These are phyloP conservation scores for Rhexocercosporidium sp. DNA, from an alignment of 2,329 filamentous ascomycete species.

Conservation along the genomic window DNA sequence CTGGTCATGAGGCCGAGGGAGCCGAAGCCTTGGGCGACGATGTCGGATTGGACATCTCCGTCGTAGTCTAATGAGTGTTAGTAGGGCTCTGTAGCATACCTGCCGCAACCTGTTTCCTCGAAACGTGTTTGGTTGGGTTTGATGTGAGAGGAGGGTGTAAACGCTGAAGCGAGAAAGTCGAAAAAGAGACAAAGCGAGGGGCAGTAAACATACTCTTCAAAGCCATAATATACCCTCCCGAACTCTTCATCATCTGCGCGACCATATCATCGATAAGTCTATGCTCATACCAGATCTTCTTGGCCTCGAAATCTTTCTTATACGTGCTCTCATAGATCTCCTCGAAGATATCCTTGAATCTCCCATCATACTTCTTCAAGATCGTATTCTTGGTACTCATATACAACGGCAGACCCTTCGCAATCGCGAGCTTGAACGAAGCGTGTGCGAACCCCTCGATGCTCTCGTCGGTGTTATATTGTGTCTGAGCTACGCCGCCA, in stretches of 20 bases:
- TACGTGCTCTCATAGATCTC: constrained; percentile 90
- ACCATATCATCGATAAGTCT: constrained; percentile 99
- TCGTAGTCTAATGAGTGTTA: constrained; percentile 78
- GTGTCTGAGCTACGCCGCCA: constrained; percentile 88
- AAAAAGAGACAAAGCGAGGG: background rate
- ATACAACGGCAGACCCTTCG: constrained; percentile 90
- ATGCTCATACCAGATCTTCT: constrained; percentile 99
- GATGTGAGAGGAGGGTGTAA: background rate
- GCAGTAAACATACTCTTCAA: constrained; percentile 79
- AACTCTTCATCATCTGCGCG: constrained; percentile 99
- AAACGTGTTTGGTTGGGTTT: background rate
- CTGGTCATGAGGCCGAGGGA: constrained; percentile 99
- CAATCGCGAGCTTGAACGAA: constrained; percentile 92
- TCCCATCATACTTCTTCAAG: constrained; percentile 96
- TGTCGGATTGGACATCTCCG: constrained; percentile 97
- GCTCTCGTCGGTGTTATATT: constrained; percentile 98
- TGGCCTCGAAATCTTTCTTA: constrained; percentile 85
- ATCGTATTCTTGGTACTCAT: constrained; percentile 99
- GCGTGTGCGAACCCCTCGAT: constrained; percentile 95
- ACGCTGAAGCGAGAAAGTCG: background rate
- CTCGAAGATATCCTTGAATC: constrained; percentile 99
- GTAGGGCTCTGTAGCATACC: constrained; percentile 9
- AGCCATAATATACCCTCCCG: constrained; percentile 95
- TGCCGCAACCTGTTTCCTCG: background rate
- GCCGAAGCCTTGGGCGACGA: constrained; percentile 97